Evolutionary conservation across 805 yeast species (phyloP), one percentile per base, ranked within the genome.

Genomic region (Kazachstania bromeliacearum): DNA sequence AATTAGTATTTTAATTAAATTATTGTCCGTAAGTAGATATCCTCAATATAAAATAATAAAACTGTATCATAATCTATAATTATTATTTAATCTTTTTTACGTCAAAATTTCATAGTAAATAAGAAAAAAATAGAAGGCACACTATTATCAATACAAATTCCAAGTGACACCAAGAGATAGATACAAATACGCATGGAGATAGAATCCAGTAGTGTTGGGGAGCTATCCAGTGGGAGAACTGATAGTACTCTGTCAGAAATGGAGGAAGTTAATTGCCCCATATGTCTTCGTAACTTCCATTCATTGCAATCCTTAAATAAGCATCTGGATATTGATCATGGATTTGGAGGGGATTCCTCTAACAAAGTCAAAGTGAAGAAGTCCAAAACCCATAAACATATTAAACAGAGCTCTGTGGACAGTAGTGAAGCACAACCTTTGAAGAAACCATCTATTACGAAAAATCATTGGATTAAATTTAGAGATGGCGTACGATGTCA

Each of bases 321-420:
- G 30, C 95, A 85, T 55, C 57, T 85, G 19, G 95, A 85, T 52
- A 79, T 71, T 39, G 71, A 58, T 7, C 95, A 85, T 52, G 59
- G 64, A 1, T 59, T 60, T 26, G 59, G 42, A 24, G 57, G 50
- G 21, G 36, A 28, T 35, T 12, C 34, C 25, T 51, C 36, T 19
- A 34, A 38, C 36, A 18, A 15, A 13, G 33, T 4, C 43, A 45
- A 14, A 51, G 53, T 23, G 69, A 64, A 22, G 62, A 60, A 13
- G 62, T 68, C 28, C 59, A 57, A 39, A 57, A 19, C 20, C n/a
- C 15, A 20, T 14, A 25, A 21, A n/a, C n/a, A n/a, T n/a, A n/a
- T n/a, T 26, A 16, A 16, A 26, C 28, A 6, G 14, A n/a, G n/a
- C n/a, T n/a, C n/a, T n/a, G n/a, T n/a, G n/a, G n/a, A n/a, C n/a